Conservation (phyloP, 345 rosid genomes). For the Linum trigynum region DNA sequence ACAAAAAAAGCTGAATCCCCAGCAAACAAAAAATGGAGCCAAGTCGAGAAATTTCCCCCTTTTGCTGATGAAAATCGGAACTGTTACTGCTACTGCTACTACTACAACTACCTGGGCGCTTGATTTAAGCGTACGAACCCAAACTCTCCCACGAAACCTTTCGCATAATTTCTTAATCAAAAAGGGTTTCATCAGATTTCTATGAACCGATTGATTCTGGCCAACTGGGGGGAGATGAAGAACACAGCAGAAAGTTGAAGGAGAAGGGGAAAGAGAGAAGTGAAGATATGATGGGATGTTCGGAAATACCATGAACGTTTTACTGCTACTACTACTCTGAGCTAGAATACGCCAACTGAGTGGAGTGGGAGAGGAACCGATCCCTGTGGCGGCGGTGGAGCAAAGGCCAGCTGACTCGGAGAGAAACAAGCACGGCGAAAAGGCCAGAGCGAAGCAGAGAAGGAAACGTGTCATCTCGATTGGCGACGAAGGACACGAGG, state of each 20-base stretch:
- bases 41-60: not conserved
- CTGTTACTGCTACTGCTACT: not conserved
- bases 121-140: constrained; percentile 17
- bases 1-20: constrained; percentile 4
- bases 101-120: constrained; percentile 17
- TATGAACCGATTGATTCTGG: not conserved
- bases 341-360: constrained; percentile 12
- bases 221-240: not conserved
- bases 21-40: not conserved
- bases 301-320: constrained; percentile 14
- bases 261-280: not conserved
- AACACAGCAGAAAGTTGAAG: not conserved
- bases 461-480: constrained; percentile 9
- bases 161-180: constrained; percentile 21
- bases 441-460: not conserved
- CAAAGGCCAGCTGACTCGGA: not conserved
- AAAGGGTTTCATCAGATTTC: constrained; percentile 24
- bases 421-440: not conserved
- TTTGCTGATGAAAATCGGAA: not conserved
- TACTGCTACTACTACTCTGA: not conserved
- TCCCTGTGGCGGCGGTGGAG: not conserved
- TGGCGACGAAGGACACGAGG: constrained; percentile 1
- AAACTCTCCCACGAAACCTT: constrained; percentile 25
- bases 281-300: not conserved
- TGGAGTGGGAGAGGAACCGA: not conserved